Base-by-base conservation (phyloP, 805 yeast species). In the Yarrowia sp. region DNA sequence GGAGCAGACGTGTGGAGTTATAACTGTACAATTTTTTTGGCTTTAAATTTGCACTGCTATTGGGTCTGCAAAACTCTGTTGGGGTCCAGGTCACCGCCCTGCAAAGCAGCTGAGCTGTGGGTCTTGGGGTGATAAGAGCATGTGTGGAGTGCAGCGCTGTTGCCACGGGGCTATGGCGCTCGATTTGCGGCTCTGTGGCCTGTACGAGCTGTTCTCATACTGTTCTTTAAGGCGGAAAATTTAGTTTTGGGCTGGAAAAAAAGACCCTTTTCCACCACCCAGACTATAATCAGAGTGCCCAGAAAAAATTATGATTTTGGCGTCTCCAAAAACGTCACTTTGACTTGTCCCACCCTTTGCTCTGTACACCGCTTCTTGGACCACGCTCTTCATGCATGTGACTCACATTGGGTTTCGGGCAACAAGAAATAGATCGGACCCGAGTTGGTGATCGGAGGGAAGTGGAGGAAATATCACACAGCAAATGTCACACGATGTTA, bases 41-140 rank as follows among this genome's bases (percentile, higher is more conserved):
- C 44, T 54, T 54, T 54, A 54, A 54, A 54, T 54, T 54, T 54
- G 41, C 61, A 26, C 61, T 35, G 61, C 33, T 17, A 32, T 54
- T 33, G 46, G 61, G 40, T 38, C 17, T 48, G 54, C 33, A 26
- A 24, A 52, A 38, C 61, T 54, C 46, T 54, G 61, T 36, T 38
- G 46, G 46, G 61, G 46, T 38, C 61, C 61, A 54, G 61, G 61
- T 54, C 61, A 54, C 61, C 33, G 11, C 59, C 19, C 40, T 21
- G 40, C 56, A 35, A 51, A 54, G 61, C 61, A 36, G 44, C 46
- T 54, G 61, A 54, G 46, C 61, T 54, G 61, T 54, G 61, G 16
- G 58, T 9, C 30, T 19, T 9, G 41, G 19, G n/a, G 58, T 36
- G 61, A 54, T 54, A 54, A 54, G 44, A n/a, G 56, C 40, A 16